Evolutionary conservation across 2,329 filamentous ascomycete genomes (phyloP).

Genomic region (Pseudovirgaria hyperparasitica): DNA sequence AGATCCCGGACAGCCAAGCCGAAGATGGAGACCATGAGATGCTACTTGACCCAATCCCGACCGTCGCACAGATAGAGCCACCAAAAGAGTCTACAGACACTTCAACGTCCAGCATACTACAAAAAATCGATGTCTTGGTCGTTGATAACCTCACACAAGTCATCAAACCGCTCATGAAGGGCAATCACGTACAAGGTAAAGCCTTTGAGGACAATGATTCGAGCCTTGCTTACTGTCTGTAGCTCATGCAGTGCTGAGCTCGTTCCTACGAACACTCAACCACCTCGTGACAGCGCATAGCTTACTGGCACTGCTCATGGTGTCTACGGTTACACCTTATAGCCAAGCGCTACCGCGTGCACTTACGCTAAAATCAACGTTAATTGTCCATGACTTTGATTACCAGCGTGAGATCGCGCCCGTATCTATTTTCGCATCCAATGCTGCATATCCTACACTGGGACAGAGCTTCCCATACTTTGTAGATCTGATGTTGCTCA

Average conservation of each 20-base stretch:
- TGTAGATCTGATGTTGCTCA: constrained; percentile 28
- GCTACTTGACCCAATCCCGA: constrained; percentile 16
- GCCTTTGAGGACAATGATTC: not conserved
- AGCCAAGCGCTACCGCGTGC: constrained; percentile 2
- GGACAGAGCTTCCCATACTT: constrained; percentile 20
- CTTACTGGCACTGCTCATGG: constrained; percentile 29
- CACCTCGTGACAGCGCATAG: constrained; percentile 24
- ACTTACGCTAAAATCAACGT: constrained; percentile 1
- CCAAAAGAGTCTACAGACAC: not conserved
- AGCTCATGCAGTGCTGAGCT: constrained; percentile 23
- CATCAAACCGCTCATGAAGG: constrained; percentile 23
- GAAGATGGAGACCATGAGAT: constrained; percentile 27
- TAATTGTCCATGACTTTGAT: constrained; percentile 4
- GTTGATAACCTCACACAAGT: constrained; percentile 28
- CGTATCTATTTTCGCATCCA: constrained; percentile 29
- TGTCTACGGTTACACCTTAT: constrained; percentile 12
- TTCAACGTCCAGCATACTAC: not conserved
- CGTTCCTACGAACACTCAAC: constrained; percentile 28
- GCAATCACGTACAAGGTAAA: constrained; percentile 22
- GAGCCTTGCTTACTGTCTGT: constrained; percentile 11
- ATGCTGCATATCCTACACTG: constrained; percentile 23
- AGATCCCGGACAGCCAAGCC: constrained; percentile 22
- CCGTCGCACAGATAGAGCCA: constrained; percentile 7
- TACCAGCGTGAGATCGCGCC: constrained; percentile 8
- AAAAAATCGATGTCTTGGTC: constrained; percentile 21